Evolutionary conservation across 768 basidiomycete species (phyloP), one percentile per base, ranked within the genome.

Genomic region (Amanita thiersii): DNA sequence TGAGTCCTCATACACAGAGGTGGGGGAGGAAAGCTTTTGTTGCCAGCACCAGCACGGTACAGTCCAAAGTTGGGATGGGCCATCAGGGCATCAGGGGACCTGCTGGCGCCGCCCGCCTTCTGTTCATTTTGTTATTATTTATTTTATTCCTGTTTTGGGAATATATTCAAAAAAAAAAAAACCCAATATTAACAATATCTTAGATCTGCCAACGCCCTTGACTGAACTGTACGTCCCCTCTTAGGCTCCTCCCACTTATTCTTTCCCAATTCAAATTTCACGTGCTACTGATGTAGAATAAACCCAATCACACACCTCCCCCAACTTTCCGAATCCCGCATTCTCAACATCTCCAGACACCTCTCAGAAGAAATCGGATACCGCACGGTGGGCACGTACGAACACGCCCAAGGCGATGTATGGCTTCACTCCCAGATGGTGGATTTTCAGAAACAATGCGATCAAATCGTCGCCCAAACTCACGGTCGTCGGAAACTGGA

Each of bases 361-460:
- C 73, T 90, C 5, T 88, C 90, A 0, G 90, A 92, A 55, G 79
- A 76, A 4, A 89, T 92, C 34, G 93, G 92, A 1, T 97, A 80
- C 61, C 72, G 94, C 36, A 96, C 87, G 0, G 87, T 94, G 7
- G 94, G 94, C 1, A 91, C 92, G 0, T 69, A 70, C 23, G 91
- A 97, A 57, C 90, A 94, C 62, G 84, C 86, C 0, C 57, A 77
- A 19, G 90, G 85, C 3, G 92, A 96, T 51, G 63, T 69, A 18
- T 97, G 90, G 80, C 79, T 93, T 72, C 54, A 81, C 15, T 62
- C 73, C 34, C 75, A 82, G 52, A 82, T 83, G 2, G 63, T 79
- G 40, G 65, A 66, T 32, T 57, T 93, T 26, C 66, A 79, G 52
- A 58, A 60, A 23, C 60, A 78, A 39, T 93, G 91, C 55, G 77